A percentile compares a stretch with the other conserved stretches of the same genome.
Conservation (phyloP, 2,329 filamentous ascomycete species). For the Fusarium incarnatum region DNA sequence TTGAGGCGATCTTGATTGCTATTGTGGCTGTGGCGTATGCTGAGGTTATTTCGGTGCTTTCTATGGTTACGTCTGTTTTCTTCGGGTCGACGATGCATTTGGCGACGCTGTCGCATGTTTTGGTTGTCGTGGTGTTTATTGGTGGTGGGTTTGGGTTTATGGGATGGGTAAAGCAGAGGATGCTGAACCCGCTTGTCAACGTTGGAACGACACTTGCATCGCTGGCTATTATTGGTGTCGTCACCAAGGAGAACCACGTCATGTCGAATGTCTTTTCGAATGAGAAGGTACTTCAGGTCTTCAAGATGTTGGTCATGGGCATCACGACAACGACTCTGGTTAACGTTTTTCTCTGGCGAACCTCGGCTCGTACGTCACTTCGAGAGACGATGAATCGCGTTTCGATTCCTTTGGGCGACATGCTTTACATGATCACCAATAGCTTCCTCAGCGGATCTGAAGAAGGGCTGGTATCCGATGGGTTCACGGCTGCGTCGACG, state of each 20-base stretch:
- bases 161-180: conserved; percentile 85
- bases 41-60: conserved; percentile 76
- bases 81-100: conserved; percentile 76
- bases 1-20: conserved; percentile 83
- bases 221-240: conserved; percentile 86
- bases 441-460: conserved; percentile 87
- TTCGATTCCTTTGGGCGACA: conserved; percentile 81
- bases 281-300: conserved; percentile 81
- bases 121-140: conserved; percentile 85
- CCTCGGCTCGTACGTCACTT: conserved; percentile 79
- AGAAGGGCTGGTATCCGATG: conserved; percentile 74
- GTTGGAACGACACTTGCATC: conserved; percentile 88
- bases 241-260: conserved; percentile 91
- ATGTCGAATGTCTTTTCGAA: conserved; percentile 86
- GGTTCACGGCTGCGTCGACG: conserved; percentile 70
- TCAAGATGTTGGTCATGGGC: conserved; percentile 85
- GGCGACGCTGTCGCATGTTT: conserved; percentile 77
- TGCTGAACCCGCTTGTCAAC: conserved; percentile 82
- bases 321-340: conserved; percentile 76
- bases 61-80: conserved; percentile 86
- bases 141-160: conserved; percentile 88
- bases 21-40: conserved; percentile 80
- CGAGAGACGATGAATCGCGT: conserved; percentile 77
- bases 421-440: conserved; percentile 82
- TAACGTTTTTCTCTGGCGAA: conserved; percentile 81